Base-by-base conservation (phyloP, 2,329 filamentous ascomycete genomes). In the Cladosporium sp. region DNA sequence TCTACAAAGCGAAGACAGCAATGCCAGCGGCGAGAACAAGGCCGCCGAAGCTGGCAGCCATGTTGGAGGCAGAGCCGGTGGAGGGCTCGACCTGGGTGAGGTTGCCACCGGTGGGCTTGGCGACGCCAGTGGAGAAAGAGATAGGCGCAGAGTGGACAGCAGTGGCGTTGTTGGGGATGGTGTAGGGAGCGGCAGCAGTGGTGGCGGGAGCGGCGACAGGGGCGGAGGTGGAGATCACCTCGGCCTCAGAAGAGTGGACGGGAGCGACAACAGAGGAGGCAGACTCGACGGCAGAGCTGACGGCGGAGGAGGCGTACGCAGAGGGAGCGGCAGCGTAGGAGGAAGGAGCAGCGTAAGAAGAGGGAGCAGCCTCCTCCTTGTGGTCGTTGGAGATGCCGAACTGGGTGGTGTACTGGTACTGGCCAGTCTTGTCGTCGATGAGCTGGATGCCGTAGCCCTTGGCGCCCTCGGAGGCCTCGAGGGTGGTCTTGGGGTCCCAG, bases 371-470 rank as follows among this genome's bases (percentile, higher is more conserved):
- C 1, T 14, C 51, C 51, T 57, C 55, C 64, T 75, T 67, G 55
- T 74, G 65, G 73, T 83, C 84, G 74, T 83, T 84, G 68, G 78
- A 80, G 79, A 89, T 82, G 72, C 87, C 87, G 79, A 88, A 88
- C 76, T 88, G 86, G 66, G 84, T 85, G 52, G 83, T 84, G 78
- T 83, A 87, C 57, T 89, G 87, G 82, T 86, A 89, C 74, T 84
- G 78, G 74, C 86, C 85, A 68, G 81, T 85, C 59, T 80, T 79
- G 73, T 88, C 85, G 70, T 85, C 85, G 71, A 89, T 85, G 72
- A 90, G 77, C 75, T 88, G 81, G 74, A 89, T 80, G 68, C 87
- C 87, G 78, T 88, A 89, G 77, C 81, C 83, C 71, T 80, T 82
- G 68, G 84, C 82, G 68, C 74, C 74, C 72, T 81, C 79, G 51